Base-by-base conservation (phyloP, 805 yeast genomes). In the Candida insectorum region DNA sequence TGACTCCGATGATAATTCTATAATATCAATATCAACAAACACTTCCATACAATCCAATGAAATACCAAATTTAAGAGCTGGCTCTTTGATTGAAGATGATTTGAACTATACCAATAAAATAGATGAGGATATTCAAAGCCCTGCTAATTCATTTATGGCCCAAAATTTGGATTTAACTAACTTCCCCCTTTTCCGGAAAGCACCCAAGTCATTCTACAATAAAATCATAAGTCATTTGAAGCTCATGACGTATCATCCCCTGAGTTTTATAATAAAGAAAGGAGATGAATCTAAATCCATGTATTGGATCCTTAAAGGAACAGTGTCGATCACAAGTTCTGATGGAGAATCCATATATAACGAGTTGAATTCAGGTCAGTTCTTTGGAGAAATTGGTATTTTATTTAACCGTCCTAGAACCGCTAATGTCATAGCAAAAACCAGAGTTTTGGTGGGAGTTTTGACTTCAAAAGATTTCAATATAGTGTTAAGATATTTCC, bases 381-480 rank as follows among this genome's bases (percentile, higher is more conserved):
- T 79, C 43, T 84, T 83, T 51, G 93, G 93, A 10, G 91, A 84
- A 49, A 82, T 83, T 34, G 91, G 91, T 6, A 81, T 83, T 27
- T 57, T 83, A 19, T 82, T 79, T 58, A 79, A 80, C 51, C 62
- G 89, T 31, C 88, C 89, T 13, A 62, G 91, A 45, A 82, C 89
- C 0, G 91, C 91, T 0, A 81, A 88, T 2, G 88, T 83, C 10
- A 76, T 82, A 15, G 82, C 89, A 3, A 59, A 81, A 40, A 73
- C 85, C 0, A 73, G 69, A 44, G 86, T 84, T 1, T 56, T 84
- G 31, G 62, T 80, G 5, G 88, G 86, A 2, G 82, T 81, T 1
- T 60, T 83, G 27, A 81, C 87, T 0, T 74, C 78, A 11, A 84
- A 79, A 36, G 72, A 78, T 8, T 65, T 83, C 30, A 71, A 73